A percentile compares a stretch with the other conserved stretches of the same genome.
Evolutionary conservation across 2,329 filamentous ascomycete species (phyloP).

Genomic region (Alternaria sp.): DNA sequence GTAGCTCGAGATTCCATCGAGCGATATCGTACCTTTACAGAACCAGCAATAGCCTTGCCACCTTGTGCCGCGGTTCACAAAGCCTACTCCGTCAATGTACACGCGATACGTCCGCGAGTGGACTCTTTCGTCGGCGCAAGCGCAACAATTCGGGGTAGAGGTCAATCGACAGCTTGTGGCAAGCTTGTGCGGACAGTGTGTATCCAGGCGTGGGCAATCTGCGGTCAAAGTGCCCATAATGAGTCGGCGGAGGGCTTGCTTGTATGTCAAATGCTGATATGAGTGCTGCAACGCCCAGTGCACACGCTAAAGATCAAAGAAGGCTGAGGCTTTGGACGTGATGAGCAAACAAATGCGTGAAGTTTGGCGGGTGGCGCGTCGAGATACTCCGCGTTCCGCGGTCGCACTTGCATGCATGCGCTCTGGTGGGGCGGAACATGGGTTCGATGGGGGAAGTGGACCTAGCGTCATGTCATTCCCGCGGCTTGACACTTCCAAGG

Average conservation of each 20-base stretch:
- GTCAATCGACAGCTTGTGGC: conserved; percentile 52
- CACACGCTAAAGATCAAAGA: background rate
- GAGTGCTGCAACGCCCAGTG: background rate
- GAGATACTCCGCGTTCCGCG: conserved; percentile 1
- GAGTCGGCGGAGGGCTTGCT: background rate
- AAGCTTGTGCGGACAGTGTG: conserved; percentile 51
- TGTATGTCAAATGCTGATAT: background rate
- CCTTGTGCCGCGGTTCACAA: conserved; percentile 54
- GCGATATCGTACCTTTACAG: conserved; percentile 49
- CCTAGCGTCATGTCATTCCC: background rate
- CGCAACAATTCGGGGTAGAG: conserved; percentile 49
- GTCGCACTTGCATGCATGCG: conserved; percentile 12
- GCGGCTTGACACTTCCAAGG: background rate
- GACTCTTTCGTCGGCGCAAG: conserved; percentile 48
- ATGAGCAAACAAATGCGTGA: background rate
- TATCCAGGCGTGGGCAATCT: conserved; percentile 43
- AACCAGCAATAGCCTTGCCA: conserved; percentile 61
- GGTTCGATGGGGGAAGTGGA: background rate
- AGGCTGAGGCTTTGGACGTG: background rate
- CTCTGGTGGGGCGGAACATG: conserved; percentile 42
- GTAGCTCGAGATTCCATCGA: too few relatives aligned
- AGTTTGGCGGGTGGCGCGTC: conserved; percentile 7
- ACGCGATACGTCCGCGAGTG: conserved; percentile 54
- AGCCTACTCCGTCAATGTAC: conserved; percentile 59
- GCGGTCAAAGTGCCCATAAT: conserved; percentile 51